A percentile compares a stretch with the other conserved stretches of the same genome.
Evolutionary conservation across 2,329 filamentous ascomycete species (phyloP).

Genomic region (Balansia obtecta): DNA sequence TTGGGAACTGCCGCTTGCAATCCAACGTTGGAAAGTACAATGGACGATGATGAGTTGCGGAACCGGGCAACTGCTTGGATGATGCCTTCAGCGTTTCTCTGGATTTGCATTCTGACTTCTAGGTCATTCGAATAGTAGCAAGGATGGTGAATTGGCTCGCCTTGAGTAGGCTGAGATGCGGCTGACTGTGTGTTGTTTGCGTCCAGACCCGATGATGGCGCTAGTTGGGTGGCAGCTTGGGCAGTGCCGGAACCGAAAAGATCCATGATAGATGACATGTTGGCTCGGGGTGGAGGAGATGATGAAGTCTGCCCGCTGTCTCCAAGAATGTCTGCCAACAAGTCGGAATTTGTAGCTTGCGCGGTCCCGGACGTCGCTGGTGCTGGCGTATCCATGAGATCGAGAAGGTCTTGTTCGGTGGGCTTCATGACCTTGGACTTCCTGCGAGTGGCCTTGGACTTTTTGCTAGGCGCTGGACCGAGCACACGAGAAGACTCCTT

Average conservation of each 20-base stretch:
- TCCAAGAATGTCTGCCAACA: conserved; percentile 84
- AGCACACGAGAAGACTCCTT: conserved; percentile 88
- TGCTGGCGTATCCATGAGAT: conserved; percentile 72
- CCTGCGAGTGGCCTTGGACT: conserved; percentile 57
- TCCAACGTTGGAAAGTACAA: conserved; percentile 59
- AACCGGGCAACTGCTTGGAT: conserved; percentile 80
- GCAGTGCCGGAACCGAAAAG: conserved; percentile 51
- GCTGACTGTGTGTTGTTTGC: conserved; percentile 38
- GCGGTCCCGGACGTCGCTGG: conserved; percentile 36
- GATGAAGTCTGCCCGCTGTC: conserved; percentile 39
- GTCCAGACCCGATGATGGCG: conserved; percentile 33
- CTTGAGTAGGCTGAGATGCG: conserved; percentile 26
- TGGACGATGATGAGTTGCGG: conserved; percentile 58
- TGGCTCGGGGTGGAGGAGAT: conserved; percentile 41
- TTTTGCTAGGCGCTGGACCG: conserved; percentile 58
- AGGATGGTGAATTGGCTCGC: conserved; percentile 48
- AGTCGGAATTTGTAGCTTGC: conserved; percentile 63
- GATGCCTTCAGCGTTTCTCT: conserved; percentile 65
- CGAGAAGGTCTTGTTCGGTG: conserved; percentile 82
- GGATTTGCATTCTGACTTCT: conserved; percentile 67
- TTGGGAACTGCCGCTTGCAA: conserved; percentile 94
- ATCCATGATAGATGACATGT: conserved; percentile 74
- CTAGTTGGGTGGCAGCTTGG: conserved; percentile 18
- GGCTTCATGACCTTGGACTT: conserved; percentile 69
- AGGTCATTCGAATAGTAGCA: conserved; percentile 85